These are phyloP conservation scores for Canavalia gladiata DNA, from an alignment of 306 rosid species.

Conservation along the genomic window DNA sequence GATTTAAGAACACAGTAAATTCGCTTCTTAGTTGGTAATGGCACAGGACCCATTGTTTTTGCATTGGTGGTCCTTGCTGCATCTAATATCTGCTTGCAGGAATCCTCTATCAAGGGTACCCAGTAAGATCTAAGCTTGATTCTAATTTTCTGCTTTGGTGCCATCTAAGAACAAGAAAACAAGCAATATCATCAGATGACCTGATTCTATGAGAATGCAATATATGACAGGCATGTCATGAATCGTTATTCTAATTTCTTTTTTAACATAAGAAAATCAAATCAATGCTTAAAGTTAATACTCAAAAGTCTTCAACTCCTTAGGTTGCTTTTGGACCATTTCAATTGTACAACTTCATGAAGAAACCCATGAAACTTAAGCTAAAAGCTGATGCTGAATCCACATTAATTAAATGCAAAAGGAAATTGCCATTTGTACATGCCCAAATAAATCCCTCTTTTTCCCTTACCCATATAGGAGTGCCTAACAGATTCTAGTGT, in stretches of 20 bases:
- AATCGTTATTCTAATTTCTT: slow-evolving; percentile 10
- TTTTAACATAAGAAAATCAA: background rate
- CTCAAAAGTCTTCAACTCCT: slow-evolving; percentile 1
- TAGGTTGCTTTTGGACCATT: slow-evolving; percentile 17
- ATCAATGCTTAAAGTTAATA: slow-evolving; percentile 28
- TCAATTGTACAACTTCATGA: slow-evolving; percentile 5
- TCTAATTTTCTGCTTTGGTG: slow-evolving; percentile 95
- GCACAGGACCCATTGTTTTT: slow-evolving; percentile 98
- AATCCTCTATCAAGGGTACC: slow-evolving; percentile 92
- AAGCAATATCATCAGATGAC: slow-evolving; percentile 37
- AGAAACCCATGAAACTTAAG: background rate
- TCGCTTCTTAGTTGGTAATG: slow-evolving; percentile 92
- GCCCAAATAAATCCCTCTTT: background rate
- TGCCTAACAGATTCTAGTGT: background rate
- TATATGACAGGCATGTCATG: background rate
- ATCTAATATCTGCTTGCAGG: slow-evolving; percentile 97
- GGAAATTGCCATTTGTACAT: background rate
- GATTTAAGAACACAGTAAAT: slow-evolving; percentile 90
- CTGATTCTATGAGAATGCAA: background rate
- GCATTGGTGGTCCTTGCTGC: slow-evolving; percentile 95
- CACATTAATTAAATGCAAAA: slow-evolving; percentile 9
- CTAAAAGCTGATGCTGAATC: background rate
- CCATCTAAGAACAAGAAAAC: slow-evolving; percentile 64
- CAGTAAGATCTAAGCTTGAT: slow-evolving; percentile 96
- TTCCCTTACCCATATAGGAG: too few species aligned